These are phyloP conservation scores for Apiotrichum veenhuisii DNA, from an alignment of 1,284 basidiomycete genomes.

Conservation along the genomic window DNA sequence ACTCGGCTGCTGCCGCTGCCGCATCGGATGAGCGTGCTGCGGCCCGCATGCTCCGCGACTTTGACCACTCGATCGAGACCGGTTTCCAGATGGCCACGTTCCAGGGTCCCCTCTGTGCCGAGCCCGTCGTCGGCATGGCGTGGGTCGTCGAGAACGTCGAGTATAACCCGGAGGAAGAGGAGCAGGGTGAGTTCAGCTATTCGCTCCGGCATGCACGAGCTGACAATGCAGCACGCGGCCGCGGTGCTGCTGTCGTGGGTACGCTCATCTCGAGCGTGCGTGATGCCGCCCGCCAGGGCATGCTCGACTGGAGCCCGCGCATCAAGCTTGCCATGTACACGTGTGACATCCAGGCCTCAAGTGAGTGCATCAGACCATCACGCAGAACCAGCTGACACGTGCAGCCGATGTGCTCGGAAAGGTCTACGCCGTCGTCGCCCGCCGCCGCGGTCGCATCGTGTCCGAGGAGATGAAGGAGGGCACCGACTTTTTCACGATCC, in stretches of 20 bases:
- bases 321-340: slow-evolving; percentile 98
- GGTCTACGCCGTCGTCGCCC: slow-evolving; percentile 91
- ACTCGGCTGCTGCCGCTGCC: slow-evolving; percentile 16
- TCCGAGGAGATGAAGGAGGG: slow-evolving; percentile 99
- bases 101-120: slow-evolving; percentile 90
- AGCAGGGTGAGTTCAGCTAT: slow-evolving; percentile 23
- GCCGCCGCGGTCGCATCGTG: slow-evolving; percentile 83
- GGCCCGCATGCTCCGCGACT: slow-evolving; percentile 55
- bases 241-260: slow-evolving; percentile 70
- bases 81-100: slow-evolving; percentile 94
- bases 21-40: slow-evolving; percentile 36
- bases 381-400: slow-evolving; percentile 1
- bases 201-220: not conserved
- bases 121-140: slow-evolving; percentile 89
- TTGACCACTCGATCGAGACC: slow-evolving; percentile 79
- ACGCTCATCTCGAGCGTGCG: slow-evolving; percentile 83
- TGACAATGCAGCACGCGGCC: slow-evolving; percentile 57
- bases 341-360: slow-evolving; percentile 97
- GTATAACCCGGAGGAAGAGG: slow-evolving; percentile 54
- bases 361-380: slow-evolving; percentile 54
- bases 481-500: slow-evolving; percentile 88
- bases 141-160: slow-evolving; percentile 78
- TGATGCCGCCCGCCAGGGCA: slow-evolving; percentile 80
- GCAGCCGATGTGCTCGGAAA: slow-evolving; percentile 94
- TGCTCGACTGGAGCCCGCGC: slow-evolving; percentile 96